Percentiles rank a stretch among this genome's conserved stretches.
phyloP scores from a whole-genome alignment of 768 basidiomycete genomes.

The Tylopilus plumbeoviolaceoides region DNA sequence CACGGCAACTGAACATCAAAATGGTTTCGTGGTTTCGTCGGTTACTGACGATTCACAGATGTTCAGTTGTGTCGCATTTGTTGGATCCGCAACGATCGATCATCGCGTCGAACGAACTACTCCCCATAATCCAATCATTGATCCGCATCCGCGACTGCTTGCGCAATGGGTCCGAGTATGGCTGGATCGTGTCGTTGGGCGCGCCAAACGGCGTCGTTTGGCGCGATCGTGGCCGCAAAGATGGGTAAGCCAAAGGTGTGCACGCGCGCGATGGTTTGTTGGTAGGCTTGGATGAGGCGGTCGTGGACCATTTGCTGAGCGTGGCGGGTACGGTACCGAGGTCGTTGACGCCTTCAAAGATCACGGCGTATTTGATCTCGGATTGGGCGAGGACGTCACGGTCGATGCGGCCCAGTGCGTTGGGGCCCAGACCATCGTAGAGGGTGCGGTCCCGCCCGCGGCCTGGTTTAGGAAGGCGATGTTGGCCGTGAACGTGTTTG shows the following conservation, averaged over 20 bases:
- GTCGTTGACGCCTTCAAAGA: conserved; percentile 12
- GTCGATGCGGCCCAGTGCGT: not conserved
- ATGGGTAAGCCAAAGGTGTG: conserved; percentile 1
- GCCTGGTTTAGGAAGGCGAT: too few relatives aligned
- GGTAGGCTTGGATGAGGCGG: conserved; percentile 1
- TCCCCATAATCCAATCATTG: not conserved
- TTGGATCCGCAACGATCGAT: conserved; percentile 8
- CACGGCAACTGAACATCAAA: too few relatives aligned
- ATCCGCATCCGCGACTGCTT: conserved; percentile 2
- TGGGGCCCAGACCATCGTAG: too few relatives aligned
- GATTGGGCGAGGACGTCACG: conserved; percentile 2
- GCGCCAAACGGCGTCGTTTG: conserved; percentile 1
- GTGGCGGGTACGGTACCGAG: not conserved
- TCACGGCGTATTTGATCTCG: conserved; percentile 4
- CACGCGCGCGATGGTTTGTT: not conserved
- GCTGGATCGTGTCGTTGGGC: not conserved
- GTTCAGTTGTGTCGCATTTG: not conserved
- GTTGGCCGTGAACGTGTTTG: too few relatives aligned
- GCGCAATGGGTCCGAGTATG: not conserved
- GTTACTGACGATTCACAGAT: too few relatives aligned
- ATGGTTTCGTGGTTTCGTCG: too few relatives aligned
- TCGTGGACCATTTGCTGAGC: too few relatives aligned
- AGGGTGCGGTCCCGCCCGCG: too few relatives aligned
- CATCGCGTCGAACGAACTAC: conserved; percentile 1
- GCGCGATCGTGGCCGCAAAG: conserved; percentile 7